phyloP scores from a whole-genome alignment of 148 eudicot genomes.

The Chenopodium suecicum region DNA sequence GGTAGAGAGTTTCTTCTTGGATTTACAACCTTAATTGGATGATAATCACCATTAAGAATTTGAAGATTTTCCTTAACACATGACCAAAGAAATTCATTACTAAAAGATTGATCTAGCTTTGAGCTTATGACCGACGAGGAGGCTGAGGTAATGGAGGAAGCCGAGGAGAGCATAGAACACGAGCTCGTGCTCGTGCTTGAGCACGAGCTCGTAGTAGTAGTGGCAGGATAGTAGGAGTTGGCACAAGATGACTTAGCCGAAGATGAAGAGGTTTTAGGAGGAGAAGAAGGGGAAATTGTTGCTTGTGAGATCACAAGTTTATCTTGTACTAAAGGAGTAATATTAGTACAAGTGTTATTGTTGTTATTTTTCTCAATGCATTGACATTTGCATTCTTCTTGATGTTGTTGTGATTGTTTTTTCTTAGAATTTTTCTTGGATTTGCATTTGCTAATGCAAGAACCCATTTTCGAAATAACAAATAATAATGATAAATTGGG shows the following conservation, averaged over 20 bases:
- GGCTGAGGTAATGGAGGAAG: slow-evolving; percentile 42
- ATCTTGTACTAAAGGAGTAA: slow-evolving; percentile 42
- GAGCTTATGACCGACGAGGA: slow-evolving; percentile 25
- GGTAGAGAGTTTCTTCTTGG: slow-evolving; percentile 17
- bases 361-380: slow-evolving; percentile 23
- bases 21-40: slow-evolving; percentile 15
- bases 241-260: slow-evolving; percentile 41
- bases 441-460: slow-evolving; percentile 74
- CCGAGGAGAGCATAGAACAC: slow-evolving; percentile 36
- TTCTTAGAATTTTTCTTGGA: slow-evolving; percentile 41
- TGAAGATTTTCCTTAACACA: slow-evolving; percentile 58
- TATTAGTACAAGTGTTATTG: background rate
- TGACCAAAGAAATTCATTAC: slow-evolving; percentile 52
- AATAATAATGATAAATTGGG: background rate
- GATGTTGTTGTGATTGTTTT: slow-evolving; percentile 1
- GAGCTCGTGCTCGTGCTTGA: slow-evolving; percentile 27
- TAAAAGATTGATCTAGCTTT: slow-evolving; percentile 44
- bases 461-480: slow-evolving; percentile 45
- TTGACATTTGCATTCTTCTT: slow-evolving; percentile 15
- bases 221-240: slow-evolving; percentile 22
- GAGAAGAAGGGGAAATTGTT: slow-evolving; percentile 28
- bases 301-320: slow-evolving; percentile 65
- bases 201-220: slow-evolving; percentile 28
- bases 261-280: slow-evolving; percentile 33
- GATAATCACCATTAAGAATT: slow-evolving; percentile 28